Evolutionary conservation across 352 stramenopile genomes (phyloP), one percentile per base, ranked within the genome.

Genomic region (Globisporangium viniferum): DNA sequence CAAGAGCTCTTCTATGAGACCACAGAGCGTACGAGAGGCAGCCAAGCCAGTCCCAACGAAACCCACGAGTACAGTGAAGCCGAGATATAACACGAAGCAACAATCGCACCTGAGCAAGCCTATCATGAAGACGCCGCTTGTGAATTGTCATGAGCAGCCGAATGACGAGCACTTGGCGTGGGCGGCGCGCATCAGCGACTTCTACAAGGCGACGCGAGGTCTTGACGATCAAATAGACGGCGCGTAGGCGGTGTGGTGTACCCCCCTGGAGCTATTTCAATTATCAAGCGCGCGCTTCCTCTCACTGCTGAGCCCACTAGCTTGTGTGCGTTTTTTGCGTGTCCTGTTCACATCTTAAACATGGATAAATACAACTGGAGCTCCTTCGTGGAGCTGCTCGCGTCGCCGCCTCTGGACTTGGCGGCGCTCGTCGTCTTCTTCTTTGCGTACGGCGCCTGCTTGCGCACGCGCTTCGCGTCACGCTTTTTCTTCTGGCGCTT

Each of bases 281-380:
- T 59, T 59, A 59, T 35, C 7, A 36, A 20, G 24, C 24, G 6
- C 15, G 14, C 15, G 18, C 54, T 41, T 39, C 54, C 41, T 39
- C 54, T 27, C 36, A 20, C 7, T 44, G 29, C 41, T 27, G 29
- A 33, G 36, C 2, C 31, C 4, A 0, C 31, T 5, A 33, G 31
- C 31, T 39, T 39, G 9, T 44, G 36, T 44, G 12, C 4, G 24
- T 14, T 3, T 31, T 39, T 20, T 14, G 5, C 9, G 18, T 54
- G 20, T 64, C 39, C 12, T 46, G 12, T 46, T 46, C 61, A 68
- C 60, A 89, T 73, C 27, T 82, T 77, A 56, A 89, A 86, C 70
- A 89, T 75, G 5, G 75, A 85, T 35, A 89, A 64, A 33, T 76
- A 86, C 22, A 89, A 69, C 66, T 89, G 81, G 59, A 89, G 73